A percentile compares a stretch with the other conserved stretches of the same genome.
Evolutionary conservation across 2,329 filamentous ascomycete species (phyloP).

Genomic region (Triangularia verruculosa): DNA sequence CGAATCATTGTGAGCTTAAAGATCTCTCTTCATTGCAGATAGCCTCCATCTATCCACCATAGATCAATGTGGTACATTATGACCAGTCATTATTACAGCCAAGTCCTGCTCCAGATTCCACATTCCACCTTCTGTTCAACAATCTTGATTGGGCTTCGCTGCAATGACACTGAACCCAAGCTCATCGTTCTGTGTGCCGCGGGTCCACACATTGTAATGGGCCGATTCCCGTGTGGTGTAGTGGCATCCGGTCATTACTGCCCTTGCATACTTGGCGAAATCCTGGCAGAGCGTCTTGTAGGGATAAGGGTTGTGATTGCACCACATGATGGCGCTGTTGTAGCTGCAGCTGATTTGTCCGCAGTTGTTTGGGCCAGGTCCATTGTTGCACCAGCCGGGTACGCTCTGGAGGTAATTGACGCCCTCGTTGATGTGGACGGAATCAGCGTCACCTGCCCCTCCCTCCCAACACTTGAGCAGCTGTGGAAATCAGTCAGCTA

Average conservation of each 20-base stretch:
- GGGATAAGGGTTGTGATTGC: not conserved
- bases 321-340: not conserved
- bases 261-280: not conserved
- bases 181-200: not conserved
- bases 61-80: not conserved
- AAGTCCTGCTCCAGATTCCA: not conserved
- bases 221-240: not conserved
- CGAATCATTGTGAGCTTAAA: not conserved
- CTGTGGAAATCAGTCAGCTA: not conserved
- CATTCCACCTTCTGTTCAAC: not conserved
- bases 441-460: not conserved
- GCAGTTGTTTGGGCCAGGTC: not conserved
- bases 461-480: not conserved
- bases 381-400: not conserved
- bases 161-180: not conserved
- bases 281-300: not conserved
- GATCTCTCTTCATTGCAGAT: not conserved
- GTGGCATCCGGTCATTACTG: not conserved
- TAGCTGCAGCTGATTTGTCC: not conserved
- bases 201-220: not conserved
- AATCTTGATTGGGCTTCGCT: not conserved
- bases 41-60: not conserved
- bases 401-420: not conserved
- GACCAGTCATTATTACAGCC: not conserved
- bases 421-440: not conserved